Evolutionary conservation across 1,139 yeast species (phyloP).

Genomic region (Magnusiomyces tetraspermus): DNA sequence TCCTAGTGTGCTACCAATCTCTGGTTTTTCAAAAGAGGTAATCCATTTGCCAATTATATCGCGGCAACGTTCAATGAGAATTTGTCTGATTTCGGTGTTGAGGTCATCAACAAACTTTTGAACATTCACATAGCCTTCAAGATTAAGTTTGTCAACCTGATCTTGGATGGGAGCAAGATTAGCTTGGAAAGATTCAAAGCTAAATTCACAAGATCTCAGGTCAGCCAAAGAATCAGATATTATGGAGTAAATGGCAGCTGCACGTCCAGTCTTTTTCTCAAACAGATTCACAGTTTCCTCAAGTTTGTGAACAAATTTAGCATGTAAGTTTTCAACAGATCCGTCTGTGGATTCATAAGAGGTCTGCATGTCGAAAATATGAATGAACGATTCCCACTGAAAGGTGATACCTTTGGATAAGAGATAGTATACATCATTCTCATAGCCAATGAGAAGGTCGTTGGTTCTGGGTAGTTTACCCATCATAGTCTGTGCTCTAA

Average conservation of each 20-base stretch:
- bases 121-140: constrained; percentile 38
- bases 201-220: constrained; percentile 31
- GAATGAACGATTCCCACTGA: constrained; percentile 49
- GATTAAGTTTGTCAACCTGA: constrained; percentile 36
- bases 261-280: constrained; percentile 30
- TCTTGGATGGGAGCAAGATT: constrained; percentile 35
- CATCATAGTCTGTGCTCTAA: constrained; percentile 21
- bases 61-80: constrained; percentile 34
- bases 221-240: constrained; percentile 23
- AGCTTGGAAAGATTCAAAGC: constrained; percentile 18
- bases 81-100: constrained; percentile 34
- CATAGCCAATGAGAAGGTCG: constrained; percentile 38
- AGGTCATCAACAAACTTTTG: constrained; percentile 35
- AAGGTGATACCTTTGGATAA: constrained; percentile 32
- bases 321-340: constrained; percentile 35
- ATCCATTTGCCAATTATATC: constrained; percentile 25
- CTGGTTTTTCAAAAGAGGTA: constrained; percentile 18
- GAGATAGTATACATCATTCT: constrained; percentile 30
- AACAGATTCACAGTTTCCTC: constrained; percentile 36
- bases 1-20: constrained; percentile 13
- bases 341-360: constrained; percentile 4
- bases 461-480: constrained; percentile 35
- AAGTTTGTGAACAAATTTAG: constrained; percentile 35
- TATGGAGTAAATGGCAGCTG: constrained; percentile 20
- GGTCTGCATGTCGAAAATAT: constrained; percentile 39